phyloP scores from a whole-genome alignment of 805 yeast species.

The Starmerella scarabaei region DNA sequence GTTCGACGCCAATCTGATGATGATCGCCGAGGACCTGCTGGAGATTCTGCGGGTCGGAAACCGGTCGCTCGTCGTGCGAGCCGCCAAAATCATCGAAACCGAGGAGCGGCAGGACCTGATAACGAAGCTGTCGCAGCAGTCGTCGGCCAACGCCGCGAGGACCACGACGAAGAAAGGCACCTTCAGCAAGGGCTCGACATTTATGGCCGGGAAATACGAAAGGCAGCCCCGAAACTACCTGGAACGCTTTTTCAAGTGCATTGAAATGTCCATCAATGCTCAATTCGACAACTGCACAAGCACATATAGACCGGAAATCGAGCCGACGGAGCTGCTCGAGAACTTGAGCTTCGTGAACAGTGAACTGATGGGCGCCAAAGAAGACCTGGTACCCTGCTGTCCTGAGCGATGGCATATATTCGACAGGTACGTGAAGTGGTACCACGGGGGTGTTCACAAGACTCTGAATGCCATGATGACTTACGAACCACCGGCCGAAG shows the following conservation, averaged over 20 bases:
- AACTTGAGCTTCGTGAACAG: constrained; percentile 73
- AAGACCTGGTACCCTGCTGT: constrained; percentile 44
- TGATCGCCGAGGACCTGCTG: constrained; percentile 53
- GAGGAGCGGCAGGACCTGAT: constrained; percentile 73
- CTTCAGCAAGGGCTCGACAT: not conserved
- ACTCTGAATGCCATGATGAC: constrained; percentile 53
- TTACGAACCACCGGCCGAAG: constrained; percentile 64
- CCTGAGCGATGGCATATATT: constrained; percentile 69
- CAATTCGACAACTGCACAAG: constrained; percentile 56
- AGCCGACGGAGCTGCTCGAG: constrained; percentile 46
- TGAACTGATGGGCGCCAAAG: constrained; percentile 56
- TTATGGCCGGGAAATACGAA: not conserved
- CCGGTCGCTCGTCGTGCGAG: constrained; percentile 49
- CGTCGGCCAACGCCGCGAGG: not conserved
- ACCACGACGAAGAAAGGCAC: not conserved
- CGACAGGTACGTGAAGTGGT: constrained; percentile 45
- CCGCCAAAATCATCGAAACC: constrained; percentile 62
- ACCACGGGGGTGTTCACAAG: constrained; percentile 52
- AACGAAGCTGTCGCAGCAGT: constrained; percentile 28
- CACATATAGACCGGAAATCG: constrained; percentile 35
- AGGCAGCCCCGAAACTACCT: constrained; percentile 32
- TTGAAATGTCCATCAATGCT: constrained; percentile 48
- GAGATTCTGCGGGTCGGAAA: constrained; percentile 65
- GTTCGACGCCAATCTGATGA: constrained; percentile 51
- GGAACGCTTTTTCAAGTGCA: constrained; percentile 43